Base-by-base conservation (phyloP, 768 basidiomycete genomes). In the Coprinopsis sp. region DNA sequence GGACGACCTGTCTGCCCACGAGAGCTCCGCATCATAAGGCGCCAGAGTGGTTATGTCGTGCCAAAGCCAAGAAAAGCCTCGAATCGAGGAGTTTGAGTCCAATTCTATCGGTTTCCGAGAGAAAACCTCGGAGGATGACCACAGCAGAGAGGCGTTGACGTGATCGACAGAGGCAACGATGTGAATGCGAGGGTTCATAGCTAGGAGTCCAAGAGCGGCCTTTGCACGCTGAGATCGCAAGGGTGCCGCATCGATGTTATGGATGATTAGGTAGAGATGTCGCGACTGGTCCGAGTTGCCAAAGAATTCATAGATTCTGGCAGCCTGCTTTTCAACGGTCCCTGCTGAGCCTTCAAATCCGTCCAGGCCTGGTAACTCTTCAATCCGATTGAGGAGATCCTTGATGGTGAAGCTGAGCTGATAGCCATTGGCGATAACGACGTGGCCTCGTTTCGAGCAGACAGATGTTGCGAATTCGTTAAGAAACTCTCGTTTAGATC, bases 1-100 rank as follows among this genome's bases (percentile, higher is more conserved):
- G 29, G 79, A 81, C 3, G 79, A 74, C n/a, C 75, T 77, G 57
- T 87, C 82, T 18, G 77, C 78, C 41, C 71, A 79, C 0, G 78
- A 71, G 30, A 89, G 74, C 61, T 97, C 93, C 50, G 76, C 73
- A 60, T 88, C 82, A 69, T 94, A 96, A 1, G 88, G 72, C 13
- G 67, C 70, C 53, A 93, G 84, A 2, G 95, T 96, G 3, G 92
- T 91, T 19, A 91, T 64, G 64, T 95, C 91, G 64, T 97, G 91
- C 81, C 90, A 91, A 13, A 92, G 68, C 82, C 89, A 91, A 1
- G 79, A 66, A 59, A 79, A 85, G 7, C 84, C 84, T 27, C 73
- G 73, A 28, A 64, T 47, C 41, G 63, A 61, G 6, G 61, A 54
- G 5, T 54, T 7, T 14, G 55, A 43, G 13, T 53, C 25, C 12